Conservation (phyloP, 805 yeast species). For the Zygotorulaspora danielsina region DNA sequence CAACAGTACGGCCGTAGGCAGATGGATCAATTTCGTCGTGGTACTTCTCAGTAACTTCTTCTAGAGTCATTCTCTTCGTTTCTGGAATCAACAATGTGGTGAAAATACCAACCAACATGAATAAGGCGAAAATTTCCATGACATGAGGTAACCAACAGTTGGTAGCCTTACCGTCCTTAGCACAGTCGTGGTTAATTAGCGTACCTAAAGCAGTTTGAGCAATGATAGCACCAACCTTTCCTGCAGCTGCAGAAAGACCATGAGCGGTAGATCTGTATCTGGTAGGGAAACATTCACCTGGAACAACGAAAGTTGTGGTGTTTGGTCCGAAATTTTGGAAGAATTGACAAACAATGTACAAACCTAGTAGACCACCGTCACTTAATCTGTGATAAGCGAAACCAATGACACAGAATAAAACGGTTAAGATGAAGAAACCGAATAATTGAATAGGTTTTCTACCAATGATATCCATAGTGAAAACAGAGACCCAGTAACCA, state of each 20-base stretch:
- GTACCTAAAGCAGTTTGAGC: constrained; percentile 89
- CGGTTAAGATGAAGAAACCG: constrained; percentile 71
- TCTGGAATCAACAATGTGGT: constrained; percentile 73
- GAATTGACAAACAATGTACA: constrained; percentile 77
- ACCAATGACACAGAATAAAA: constrained; percentile 73
- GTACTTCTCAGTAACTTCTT: constrained; percentile 71
- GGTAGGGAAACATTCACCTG: constrained; percentile 92
- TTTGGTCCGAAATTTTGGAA: constrained; percentile 93
- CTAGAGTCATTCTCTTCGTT: constrained; percentile 87
- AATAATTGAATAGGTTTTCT: constrained; percentile 77
- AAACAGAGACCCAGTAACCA: constrained; percentile 85
- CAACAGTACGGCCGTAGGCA: constrained; percentile 31
- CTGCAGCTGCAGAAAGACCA: constrained; percentile 89
- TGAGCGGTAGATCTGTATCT: constrained; percentile 95
- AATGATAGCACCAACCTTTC: constrained; percentile 89
- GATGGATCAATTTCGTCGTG: constrained; percentile 71
- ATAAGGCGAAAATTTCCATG: constrained; percentile 88
- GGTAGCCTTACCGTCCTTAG: constrained; percentile 42
- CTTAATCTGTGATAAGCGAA: constrained; percentile 72
- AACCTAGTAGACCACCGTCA: constrained; percentile 64
- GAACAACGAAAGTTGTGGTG: constrained; percentile 84
- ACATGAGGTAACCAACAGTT: constrained; percentile 88
- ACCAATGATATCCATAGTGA: constrained; percentile 75
- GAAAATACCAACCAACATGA: constrained; percentile 78
- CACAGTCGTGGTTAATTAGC: constrained; percentile 72